Base-by-base conservation (phyloP, 2,329 filamentous ascomycete genomes). In the Aspergillus puulaauensis region DNA sequence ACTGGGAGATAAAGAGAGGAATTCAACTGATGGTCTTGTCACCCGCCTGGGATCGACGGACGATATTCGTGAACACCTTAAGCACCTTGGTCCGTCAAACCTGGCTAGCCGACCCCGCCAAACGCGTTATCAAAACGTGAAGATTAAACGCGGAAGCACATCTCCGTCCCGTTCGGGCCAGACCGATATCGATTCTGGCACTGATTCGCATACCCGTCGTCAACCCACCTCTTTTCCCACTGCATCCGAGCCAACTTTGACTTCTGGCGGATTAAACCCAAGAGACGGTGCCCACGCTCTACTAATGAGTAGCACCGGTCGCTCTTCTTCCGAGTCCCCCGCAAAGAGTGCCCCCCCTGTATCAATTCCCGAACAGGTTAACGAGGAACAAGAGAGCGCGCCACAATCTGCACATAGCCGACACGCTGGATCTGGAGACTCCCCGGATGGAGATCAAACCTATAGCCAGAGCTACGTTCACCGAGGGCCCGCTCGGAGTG, bases 251-350 rank as follows among this genome's bases (percentile, higher is more conserved):
- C 31, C 43, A 8, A 33, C 43, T 41, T 82, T 82, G 15, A 71
- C 87, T 1, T 74, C 73, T 52, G 79, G 80, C 44, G 82, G 84
- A 33, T 76, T 79, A 27, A 82, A 84, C 9, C 84, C 84, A 2
- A 87, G 85, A 63, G 87, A 89, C 66, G 88, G 86, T 37, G 84
- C 86, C 2, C 84, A 87, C 63, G 86, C 84, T 24, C 67, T 89
- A 11, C 78, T 81, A 50, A 75, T 80, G 57, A 81, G 77, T 41
- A 86, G 86, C 24, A 59, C 69, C 31, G 70, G 59, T 45, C 58
- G 64, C 14, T 67, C 62, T 27, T 45, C 57, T 39, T 52, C 52
- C 1, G 69, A 57, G 6, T 39, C 68, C 37, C 62, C 63, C 12
- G 66, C 65, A 40, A 70, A 65, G 47, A 66, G 69, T n/a, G 60